A percentile compares a stretch with the other conserved stretches of the same genome.
phyloP scores from a whole-genome alignment of 1,139 yeast species.

The Ogataea hybrid region DNA sequence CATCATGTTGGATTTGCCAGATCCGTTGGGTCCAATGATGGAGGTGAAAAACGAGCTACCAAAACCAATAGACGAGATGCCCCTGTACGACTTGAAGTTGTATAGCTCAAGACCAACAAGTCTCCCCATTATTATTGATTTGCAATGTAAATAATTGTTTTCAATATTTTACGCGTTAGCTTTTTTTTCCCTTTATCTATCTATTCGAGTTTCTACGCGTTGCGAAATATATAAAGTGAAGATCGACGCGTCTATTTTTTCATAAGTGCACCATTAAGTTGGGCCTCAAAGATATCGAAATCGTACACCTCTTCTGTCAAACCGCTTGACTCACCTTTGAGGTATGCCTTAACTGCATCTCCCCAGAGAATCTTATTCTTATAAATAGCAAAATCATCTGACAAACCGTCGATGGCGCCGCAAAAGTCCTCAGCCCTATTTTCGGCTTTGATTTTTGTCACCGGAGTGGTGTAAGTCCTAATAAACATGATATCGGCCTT shows the following conservation, averaged over 20 bases:
- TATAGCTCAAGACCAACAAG: conserved; percentile 69
- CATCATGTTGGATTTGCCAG: conserved; percentile 98
- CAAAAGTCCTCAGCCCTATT: conserved; percentile 46
- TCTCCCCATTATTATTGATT: conserved; percentile 57
- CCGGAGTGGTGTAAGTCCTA: conserved; percentile 65
- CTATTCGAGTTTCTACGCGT: conserved; percentile 9
- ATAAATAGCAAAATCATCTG: conserved; percentile 26
- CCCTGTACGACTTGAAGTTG: conserved; percentile 90
- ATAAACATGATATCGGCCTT: conserved; percentile 57
- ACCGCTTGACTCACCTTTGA: conserved; percentile 29
- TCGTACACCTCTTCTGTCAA: conserved; percentile 22
- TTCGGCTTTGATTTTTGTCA: conserved; percentile 49
- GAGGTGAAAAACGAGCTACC: conserved; percentile 84
- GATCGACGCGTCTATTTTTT: conserved; percentile 1
- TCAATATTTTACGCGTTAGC: conserved; percentile 5
- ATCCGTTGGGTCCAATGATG: conserved; percentile 96
- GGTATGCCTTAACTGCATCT: conserved; percentile 27
- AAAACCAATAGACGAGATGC: conserved; percentile 72
- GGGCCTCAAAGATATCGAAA: conserved; percentile 9
- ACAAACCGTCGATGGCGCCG: conserved; percentile 40
- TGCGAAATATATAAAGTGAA: not conserved
- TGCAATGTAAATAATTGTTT: too few relatives aligned
- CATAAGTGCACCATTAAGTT: not conserved
- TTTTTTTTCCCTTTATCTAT: not conserved
- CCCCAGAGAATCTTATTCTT: conserved; percentile 31